Evolutionary conservation across 805 yeast species (phyloP), one percentile per base, ranked within the genome.

Genomic region (Pichia scutulata): DNA sequence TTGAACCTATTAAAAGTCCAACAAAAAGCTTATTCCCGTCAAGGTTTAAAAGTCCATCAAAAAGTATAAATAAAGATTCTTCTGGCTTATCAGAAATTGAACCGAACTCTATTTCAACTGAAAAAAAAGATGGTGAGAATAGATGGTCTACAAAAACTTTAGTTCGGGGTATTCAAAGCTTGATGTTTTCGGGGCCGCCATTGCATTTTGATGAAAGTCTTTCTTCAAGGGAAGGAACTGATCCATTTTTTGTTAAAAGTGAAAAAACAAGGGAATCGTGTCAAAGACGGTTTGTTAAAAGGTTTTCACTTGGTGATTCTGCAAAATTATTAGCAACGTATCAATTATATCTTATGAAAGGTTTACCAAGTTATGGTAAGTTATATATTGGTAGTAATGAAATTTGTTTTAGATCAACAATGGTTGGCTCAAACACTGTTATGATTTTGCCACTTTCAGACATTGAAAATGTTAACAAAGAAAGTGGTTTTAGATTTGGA

Each of bases 301-400:
- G 82, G 57, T 92, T 92, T 57, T 78, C 89, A 0, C 68, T 90
- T 12, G 72, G 76, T 6, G 73, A 71, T 0, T 60, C 69, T 2
- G 80, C 79, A 39, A 63, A 60, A 5, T 68, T 90, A 43, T 65
- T 83, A 0, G 81, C 95, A 0, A 74, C 88, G 1, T 92, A 88
- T 60, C 83, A 78, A 59, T 74, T 84, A 1, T 82, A 86, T 65
- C 60, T 89, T 18, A 82, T 79, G 55, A 76, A 86, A 55, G 77
- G 85, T 13, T 68, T 88, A 19, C 96, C 96, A 1, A 70, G 82
- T 1, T 89, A 87, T 66, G 98, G 98, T 1, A 86, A 87, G 58
- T 60, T 90, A 2, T 89, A 89, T 63, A 58, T 92, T 13, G 87
- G 95, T 0, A 70, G 75, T 19, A 73, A 73, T 28, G 78, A 76